Base-by-base conservation (phyloP, 495 filamentous ascomycete genomes). In the Aspergillus asperescens region DNA sequence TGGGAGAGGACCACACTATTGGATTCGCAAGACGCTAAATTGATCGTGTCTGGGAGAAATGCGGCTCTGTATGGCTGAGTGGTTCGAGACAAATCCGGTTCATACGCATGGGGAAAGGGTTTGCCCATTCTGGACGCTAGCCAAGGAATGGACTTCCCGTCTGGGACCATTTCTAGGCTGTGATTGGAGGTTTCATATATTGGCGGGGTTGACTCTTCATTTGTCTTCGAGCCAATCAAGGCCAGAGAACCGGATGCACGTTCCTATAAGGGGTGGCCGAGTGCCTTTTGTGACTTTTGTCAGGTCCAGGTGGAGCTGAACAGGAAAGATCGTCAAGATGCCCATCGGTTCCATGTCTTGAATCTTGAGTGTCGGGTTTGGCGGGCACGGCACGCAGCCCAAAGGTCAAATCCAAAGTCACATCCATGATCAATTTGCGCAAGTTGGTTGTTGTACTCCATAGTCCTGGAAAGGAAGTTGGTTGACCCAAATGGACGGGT, bases 401-500 rank as follows among this genome's bases (percentile, higher is more conserved):
- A 44, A 24, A 20, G 43, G 31, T 34, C 47, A 52, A 42, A 55
- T 52, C 39, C 18, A 13, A 42, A 31, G 37, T 44, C 25, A 44
- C 41, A 18, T 18, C 41, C 27, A 29, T 29, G 27, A 29, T 10
- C 27, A 10, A 29, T 10, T 45, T 25, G 39, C 32, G 28, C 38
- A 32, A 16, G 1, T 19, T 5, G n/a, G 19, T 5, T 13, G 18
- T 7, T 7, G 27, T 12, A 48, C 31, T 7, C n/a, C n/a, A n/a
- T n/a, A n/a, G 19, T 39, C 19, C 24, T 53, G 39, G 50, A 57
- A 40, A 35, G 32, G 50, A 48, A 52, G 42, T 53, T 27, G 52
- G 41, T 52, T 50, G 55, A 58, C 49, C 60, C 60, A 39, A 35
- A 43, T 50, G 52, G 56, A 59, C 55, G 60, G 60, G 53, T 59